A percentile compares a stretch with the other conserved stretches of the same genome.
Conservation (phyloP, 805 yeast genomes). For the Pichia pseudocactophila region DNA sequence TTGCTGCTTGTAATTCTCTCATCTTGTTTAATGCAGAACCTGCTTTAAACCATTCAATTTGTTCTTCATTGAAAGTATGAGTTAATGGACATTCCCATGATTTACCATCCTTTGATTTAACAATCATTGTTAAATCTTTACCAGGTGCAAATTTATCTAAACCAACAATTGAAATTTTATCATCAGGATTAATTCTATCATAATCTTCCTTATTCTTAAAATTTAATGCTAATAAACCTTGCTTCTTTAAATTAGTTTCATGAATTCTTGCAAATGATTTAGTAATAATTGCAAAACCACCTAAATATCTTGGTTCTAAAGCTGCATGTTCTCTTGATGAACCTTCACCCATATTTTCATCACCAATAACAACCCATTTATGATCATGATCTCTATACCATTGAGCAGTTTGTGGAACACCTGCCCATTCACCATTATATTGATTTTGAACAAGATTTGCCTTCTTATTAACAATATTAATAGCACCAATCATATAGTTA, state of each 20-base stretch:
- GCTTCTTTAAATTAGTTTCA: constrained; percentile 99
- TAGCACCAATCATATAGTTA: constrained; percentile 99
- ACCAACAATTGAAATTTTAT: constrained; percentile 81
- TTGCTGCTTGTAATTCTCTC: constrained; percentile 18
- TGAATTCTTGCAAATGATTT: constrained; percentile 98
- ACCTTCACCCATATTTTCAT: constrained; percentile 99
- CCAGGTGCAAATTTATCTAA: constrained; percentile 86
- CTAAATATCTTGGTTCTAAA: constrained; percentile 97
- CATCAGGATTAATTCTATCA: constrained; percentile 88
- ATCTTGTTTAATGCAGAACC: constrained; percentile 99
- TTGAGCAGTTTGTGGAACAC: constrained; percentile 96
- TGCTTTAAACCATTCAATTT: constrained; percentile 97
- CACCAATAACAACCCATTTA: constrained; percentile 97
- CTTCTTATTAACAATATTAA: constrained; percentile 90
- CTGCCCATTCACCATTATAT: constrained; percentile 83
- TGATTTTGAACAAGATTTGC: constrained; percentile 86
- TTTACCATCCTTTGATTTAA: constrained; percentile 62
- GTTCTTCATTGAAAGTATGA: constrained; percentile 94
- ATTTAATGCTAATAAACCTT: constrained; percentile 96
- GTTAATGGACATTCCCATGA: constrained; percentile 87
- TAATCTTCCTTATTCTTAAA: constrained; percentile 83
- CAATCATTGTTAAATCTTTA: constrained; percentile 74
- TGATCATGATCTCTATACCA: constrained; percentile 89
- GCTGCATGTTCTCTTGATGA: constrained; percentile 99
- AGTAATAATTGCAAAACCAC: constrained; percentile 96